Evolutionary conservation across 2,329 filamentous ascomycete species (phyloP), one percentile per base, ranked within the genome.

Genomic region (Daldinia sp.): DNA sequence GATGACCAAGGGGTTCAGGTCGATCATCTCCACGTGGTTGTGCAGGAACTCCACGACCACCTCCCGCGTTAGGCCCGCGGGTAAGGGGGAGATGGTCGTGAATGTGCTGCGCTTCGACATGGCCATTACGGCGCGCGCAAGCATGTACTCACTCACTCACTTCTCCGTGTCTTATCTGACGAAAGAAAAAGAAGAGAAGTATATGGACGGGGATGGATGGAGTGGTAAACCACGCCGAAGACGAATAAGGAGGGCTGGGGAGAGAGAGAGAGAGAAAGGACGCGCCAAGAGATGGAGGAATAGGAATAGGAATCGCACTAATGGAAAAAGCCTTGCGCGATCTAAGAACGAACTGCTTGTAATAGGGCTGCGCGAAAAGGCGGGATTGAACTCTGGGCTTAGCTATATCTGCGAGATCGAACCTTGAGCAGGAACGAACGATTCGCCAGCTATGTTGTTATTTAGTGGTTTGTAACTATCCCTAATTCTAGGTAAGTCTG

Each of bases 1-100:
- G 69, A 91, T 88, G 62, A 97, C 91, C 54, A 97, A 85, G 1
- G 93, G 93, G 79, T 97, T 97, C 64, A 97, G 84, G 77, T 95
- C 91, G 75, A 97, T 97, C 90, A 97, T 97, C 74, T 90, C 90
- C 56, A 86, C 79, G 80, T 97, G 93, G 79, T 91, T 86, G 79
- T 93, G 92, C 35, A 97, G 88, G 72, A 93, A 92, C 60, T 88
- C 85, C 70, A 97, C 78, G 46, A 93, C 92, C n/a, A 88, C 86
- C 72, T 91, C 85, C 61, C 93, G 88, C 54, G 88, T 84, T 72
- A 96, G 87, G 73, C 84, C 83, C 1, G 87, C 74, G 7, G 94
- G 93, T 35, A 97, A 85, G 18, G 93, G 91, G 30, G 92, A 96
- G 73, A 94, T 89, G 51, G 88, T 92, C 42, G 92, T 96, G 82